Evolutionary conservation across 352 stramenopile genomes (phyloP).

Genomic region (Globisporangium heterothallicum): DNA sequence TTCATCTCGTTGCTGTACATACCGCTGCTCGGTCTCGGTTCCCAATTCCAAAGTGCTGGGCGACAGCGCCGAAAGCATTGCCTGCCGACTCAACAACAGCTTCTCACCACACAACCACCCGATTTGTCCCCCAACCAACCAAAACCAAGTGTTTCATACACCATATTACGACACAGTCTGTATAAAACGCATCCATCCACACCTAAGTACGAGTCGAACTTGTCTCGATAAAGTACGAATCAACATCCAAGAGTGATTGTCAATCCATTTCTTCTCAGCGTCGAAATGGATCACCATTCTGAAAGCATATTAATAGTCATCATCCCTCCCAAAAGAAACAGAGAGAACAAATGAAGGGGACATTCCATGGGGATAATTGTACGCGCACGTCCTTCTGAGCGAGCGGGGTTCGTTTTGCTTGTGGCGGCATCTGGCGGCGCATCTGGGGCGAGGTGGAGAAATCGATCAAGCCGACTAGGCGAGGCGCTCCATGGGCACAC

Average conservation of each 20-base stretch:
- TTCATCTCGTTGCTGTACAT: slow-evolving; percentile 29
- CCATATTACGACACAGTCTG: neutral
- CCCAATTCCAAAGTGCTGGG: slow-evolving; percentile 79
- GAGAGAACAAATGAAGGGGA: neutral
- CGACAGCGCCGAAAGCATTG: no score
- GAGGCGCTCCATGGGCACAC: slow-evolving; percentile 38
- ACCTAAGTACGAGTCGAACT: neutral
- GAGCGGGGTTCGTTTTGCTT: neutral
- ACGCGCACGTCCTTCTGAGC: neutral
- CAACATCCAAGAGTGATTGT: neutral
- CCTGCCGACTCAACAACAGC: no score
- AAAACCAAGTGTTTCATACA: slow-evolving; percentile 4
- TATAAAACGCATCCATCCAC: neutral
- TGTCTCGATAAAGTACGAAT: neutral
- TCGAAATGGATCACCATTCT: neutral
- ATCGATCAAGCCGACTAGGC: no score
- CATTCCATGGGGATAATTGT: neutral
- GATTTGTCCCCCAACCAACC: slow-evolving; percentile 9
- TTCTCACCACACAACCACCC: neutral
- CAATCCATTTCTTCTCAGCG: neutral
- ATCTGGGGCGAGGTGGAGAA: no score
- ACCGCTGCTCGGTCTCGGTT: slow-evolving; percentile 68
- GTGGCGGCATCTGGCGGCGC: no score
- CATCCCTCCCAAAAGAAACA: neutral
- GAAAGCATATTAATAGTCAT: neutral